phyloP scores from a whole-genome alignment of 805 yeast species.

The Ogataea nakhonphanomensis region DNA sequence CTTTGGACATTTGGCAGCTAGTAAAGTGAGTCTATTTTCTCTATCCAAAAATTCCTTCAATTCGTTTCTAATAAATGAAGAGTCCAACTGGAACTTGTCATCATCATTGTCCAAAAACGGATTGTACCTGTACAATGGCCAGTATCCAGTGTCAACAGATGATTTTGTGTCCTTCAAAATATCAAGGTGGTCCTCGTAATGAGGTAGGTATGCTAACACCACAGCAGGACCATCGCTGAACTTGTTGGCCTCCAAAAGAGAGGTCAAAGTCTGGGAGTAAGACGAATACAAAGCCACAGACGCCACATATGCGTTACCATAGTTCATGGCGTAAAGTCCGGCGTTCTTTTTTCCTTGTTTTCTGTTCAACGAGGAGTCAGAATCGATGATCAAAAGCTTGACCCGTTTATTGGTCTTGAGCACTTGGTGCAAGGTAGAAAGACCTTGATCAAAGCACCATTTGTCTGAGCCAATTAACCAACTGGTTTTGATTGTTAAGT shows the following conservation, averaged over 20 bases:
- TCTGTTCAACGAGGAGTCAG: constrained; percentile 58
- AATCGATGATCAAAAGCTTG: constrained; percentile 83
- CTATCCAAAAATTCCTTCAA: constrained; percentile 79
- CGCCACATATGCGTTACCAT: constrained; percentile 85
- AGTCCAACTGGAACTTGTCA: constrained; percentile 75
- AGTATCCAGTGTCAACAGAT: constrained; percentile 91
- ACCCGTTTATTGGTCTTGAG: constrained; percentile 65
- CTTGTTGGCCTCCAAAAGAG: constrained; percentile 84
- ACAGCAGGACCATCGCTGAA: constrained; percentile 83
- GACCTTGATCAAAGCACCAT: constrained; percentile 92
- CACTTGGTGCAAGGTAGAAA: constrained; percentile 86
- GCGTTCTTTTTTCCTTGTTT: constrained; percentile 80
- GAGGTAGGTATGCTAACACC: constrained; percentile 88
- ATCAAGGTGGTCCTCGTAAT: constrained; percentile 63
- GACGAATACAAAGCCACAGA: constrained; percentile 92
- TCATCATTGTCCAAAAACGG: constrained; percentile 50
- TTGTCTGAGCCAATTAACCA: constrained; percentile 95
- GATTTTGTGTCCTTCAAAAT: constrained; percentile 81
- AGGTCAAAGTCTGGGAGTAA: constrained; percentile 87
- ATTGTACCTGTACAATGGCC: constrained; percentile 90
- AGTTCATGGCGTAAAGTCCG: constrained; percentile 93
- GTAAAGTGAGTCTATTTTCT: constrained; percentile 80
- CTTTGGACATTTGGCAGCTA: constrained; percentile 67
- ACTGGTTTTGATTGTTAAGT: constrained; percentile 46
- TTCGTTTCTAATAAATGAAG: constrained; percentile 74